phyloP scores from a whole-genome alignment of 116 monocot genomes.

The Trichopus zeylanicus region DNA sequence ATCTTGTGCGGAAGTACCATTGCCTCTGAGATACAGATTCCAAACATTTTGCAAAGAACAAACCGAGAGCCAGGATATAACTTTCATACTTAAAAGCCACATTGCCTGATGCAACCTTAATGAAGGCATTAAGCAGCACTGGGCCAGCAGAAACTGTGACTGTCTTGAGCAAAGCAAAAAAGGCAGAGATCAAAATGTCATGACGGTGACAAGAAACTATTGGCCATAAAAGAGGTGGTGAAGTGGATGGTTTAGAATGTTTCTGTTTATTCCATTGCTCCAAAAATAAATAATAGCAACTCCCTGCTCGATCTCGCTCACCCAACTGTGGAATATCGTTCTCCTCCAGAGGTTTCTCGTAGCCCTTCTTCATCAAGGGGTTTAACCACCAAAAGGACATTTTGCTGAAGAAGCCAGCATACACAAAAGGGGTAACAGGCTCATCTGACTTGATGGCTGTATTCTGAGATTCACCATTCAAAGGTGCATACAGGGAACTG shows the following conservation, averaged over 20 bases:
- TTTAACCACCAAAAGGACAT: slow-evolving; percentile 92
- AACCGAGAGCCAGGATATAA: slow-evolving; percentile 43
- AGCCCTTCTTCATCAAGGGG: slow-evolving; percentile 72
- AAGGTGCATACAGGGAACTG: slow-evolving; percentile 29
- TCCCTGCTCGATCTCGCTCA: slow-evolving; percentile 37
- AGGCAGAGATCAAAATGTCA: slow-evolving; percentile 54
- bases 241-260: slow-evolving; percentile 5
- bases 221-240: slow-evolving; percentile 41
- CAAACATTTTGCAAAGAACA: slow-evolving; percentile 60
- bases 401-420: slow-evolving; percentile 54
- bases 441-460: slow-evolving; percentile 6
- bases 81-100: slow-evolving; percentile 53
- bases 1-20: slow-evolving; percentile 85
- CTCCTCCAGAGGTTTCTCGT: slow-evolving; percentile 56
- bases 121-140: slow-evolving; percentile 72
- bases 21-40: slow-evolving; percentile 87
- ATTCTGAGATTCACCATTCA: slow-evolving; percentile 20
- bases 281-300: slow-evolving; percentile 37
- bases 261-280: slow-evolving; percentile 33
- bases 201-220: slow-evolving; percentile 56
- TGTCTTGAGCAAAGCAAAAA: slow-evolving; percentile 77
- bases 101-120: slow-evolving; percentile 47
- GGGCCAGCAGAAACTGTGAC: slow-evolving; percentile 68
- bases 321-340: slow-evolving; percentile 57
- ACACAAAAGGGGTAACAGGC: slow-evolving; percentile 33